Conservation (phyloP, 2,329 filamentous ascomycete species). For the Scytalidium lignicola region DNA sequence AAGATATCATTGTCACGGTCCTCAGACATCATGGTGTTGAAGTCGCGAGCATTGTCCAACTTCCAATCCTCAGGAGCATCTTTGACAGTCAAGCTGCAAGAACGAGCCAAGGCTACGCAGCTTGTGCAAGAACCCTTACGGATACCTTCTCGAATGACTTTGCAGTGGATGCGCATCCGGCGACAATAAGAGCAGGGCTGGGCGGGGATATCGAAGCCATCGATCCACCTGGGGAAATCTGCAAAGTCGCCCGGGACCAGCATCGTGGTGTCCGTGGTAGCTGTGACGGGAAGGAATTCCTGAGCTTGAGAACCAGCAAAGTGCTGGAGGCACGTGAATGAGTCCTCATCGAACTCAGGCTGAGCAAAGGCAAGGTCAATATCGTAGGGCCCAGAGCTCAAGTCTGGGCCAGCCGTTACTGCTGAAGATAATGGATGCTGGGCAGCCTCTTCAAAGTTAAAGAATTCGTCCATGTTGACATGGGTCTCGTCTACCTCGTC, state of each 20-base stretch:
- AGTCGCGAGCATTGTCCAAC: neutral
- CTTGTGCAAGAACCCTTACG: conserved; percentile 57
- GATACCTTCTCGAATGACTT: conserved; percentile 53
- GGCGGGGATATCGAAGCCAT: conserved; percentile 21
- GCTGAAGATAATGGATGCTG: conserved; percentile 9
- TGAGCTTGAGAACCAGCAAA: conserved; percentile 40
- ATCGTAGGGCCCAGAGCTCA: conserved; percentile 28
- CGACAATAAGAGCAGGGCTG: conserved; percentile 48
- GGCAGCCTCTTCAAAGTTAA: conserved; percentile 54
- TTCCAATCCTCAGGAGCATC: neutral
- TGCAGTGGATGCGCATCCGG: conserved; percentile 51
- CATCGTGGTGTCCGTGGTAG: conserved; percentile 27
- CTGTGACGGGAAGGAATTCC: conserved; percentile 24
- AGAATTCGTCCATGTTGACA: conserved; percentile 51
- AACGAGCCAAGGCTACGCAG: conserved; percentile 53
- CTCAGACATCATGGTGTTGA: neutral
- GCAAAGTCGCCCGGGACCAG: conserved; percentile 39
- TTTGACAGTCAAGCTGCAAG: conserved; percentile 49
- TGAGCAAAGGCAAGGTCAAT: conserved; percentile 51
- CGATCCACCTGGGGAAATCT: conserved; percentile 28
- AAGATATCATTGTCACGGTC: neutral
- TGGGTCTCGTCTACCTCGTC: neutral
- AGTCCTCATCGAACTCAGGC: conserved; percentile 53
- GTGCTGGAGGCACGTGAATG: conserved; percentile 54
- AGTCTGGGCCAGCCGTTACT: conserved; percentile 15